These are phyloP conservation scores for Candida andamanensis DNA, from an alignment of 805 yeast species.

Conservation along the genomic window DNA sequence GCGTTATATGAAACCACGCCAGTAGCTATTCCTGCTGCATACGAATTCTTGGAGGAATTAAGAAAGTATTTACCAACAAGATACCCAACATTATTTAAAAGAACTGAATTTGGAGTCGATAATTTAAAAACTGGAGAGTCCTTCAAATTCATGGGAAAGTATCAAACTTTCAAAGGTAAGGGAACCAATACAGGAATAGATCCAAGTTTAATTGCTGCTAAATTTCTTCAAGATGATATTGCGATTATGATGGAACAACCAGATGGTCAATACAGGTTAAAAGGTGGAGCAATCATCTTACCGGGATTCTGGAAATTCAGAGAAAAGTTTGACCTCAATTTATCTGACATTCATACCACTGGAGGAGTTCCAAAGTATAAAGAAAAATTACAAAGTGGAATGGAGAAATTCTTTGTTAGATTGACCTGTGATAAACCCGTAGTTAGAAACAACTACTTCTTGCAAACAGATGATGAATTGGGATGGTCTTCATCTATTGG, in stretches of 20 bases:
- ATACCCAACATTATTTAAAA: conserved; percentile 50
- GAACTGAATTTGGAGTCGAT: conserved; percentile 43
- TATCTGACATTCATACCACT: conserved; percentile 54
- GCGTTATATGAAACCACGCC: conserved; percentile 48
- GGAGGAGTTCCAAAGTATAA: conserved; percentile 68
- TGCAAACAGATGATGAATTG: conserved; percentile 57
- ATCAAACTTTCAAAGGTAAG: conserved; percentile 24
- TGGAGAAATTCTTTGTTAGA: conserved; percentile 61
- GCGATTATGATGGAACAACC: conserved; percentile 61
- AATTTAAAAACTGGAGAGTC: conserved; percentile 52
- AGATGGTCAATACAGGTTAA: conserved; percentile 52
- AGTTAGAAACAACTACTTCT: conserved; percentile 61
- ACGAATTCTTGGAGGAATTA: conserved; percentile 52
- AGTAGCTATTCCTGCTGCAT: conserved; percentile 49
- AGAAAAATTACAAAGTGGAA: conserved; percentile 52
- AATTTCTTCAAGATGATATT: conserved; percentile 59
- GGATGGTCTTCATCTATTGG: conserved; percentile 68
- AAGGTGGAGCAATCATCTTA: conserved; percentile 57
- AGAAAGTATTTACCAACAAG: conserved; percentile 49
- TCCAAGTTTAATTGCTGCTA: conserved; percentile 55
- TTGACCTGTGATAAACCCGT: conserved; percentile 57
- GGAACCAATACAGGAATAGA: conserved; percentile 26
- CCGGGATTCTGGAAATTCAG: conserved; percentile 69
- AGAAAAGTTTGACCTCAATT: conserved; percentile 54
- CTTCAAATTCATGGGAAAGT: conserved; percentile 24